Base-by-base conservation (phyloP, 2,329 filamentous ascomycete genomes). In the Lecanoromycetidae sp. region DNA sequence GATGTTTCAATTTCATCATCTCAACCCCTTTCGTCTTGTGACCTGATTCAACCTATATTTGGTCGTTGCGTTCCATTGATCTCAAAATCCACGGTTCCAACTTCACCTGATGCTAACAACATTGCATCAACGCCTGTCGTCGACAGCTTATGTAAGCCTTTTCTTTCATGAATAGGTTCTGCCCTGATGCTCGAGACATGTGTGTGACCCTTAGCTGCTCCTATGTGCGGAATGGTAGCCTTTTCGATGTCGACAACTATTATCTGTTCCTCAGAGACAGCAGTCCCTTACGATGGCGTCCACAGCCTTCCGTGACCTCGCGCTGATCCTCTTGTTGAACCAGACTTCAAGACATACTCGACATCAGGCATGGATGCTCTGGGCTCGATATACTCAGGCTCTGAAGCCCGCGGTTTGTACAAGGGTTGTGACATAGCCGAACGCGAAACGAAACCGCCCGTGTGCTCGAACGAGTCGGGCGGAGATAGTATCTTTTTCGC, bases 241-340 rank as follows among this genome's bases (percentile, higher is more conserved):
- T n/a, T n/a, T n/a, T n/a, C 25, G 26, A 41, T 27, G 9, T 29
- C 35, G 13, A 19, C 30, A 8, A 12, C 10, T 17, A n/a, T 25
- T 6, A n/a, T 26, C 5, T 8, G 32, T n/a, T 17, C 20, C 37
- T n/a, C 36, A 27, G 10, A 7, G 4, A 20, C 20, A 19, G 15
- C 7, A 26, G 25, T 13, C 3, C 4, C 8, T 25, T 42, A 47
- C 5, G 45, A 42, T 22, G 45, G 45, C 15, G 45, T 47, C 58
- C 58, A 61, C 7, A 61, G 51, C 34, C 57, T 58, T 12, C 58
- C 58, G 27, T 54, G 54, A 17, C 58, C 58, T 23, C 58, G 53
- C 1, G 58, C 57, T 13, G 58, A 56, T 19, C 57, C 58, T 27
- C 58, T 53, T 7, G 56, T 55, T 2, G 58, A 53, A 2, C 56